These are phyloP conservation scores for Fistulinella staudtii DNA, from an alignment of 1,284 basidiomycete species.

Conservation along the genomic window DNA sequence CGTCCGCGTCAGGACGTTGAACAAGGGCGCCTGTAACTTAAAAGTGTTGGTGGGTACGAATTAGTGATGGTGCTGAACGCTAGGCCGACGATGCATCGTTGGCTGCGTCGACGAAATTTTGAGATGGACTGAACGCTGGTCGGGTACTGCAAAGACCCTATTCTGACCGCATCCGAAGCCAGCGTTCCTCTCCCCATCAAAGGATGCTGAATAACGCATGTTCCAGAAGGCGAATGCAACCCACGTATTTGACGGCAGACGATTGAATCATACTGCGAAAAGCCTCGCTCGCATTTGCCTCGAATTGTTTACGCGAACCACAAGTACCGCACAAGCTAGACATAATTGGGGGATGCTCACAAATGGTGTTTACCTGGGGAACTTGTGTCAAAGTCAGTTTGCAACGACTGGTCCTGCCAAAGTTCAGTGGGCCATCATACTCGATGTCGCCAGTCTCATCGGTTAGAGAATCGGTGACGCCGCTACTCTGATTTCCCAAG, in stretches of 20 bases:
- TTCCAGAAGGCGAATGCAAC: conserved; percentile 24
- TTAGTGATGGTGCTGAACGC: conserved; percentile 53
- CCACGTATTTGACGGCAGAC: conserved; percentile 57
- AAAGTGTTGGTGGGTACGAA: conserved; percentile 48
- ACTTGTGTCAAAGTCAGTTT: conserved; percentile 57
- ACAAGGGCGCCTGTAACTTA: conserved; percentile 44
- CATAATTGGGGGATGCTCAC: not conserved
- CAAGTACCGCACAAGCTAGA: conserved; percentile 36
- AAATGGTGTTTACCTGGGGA: conserved; percentile 36
- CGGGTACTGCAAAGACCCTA: conserved; percentile 41
- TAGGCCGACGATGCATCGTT: conserved; percentile 55
- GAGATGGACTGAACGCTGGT: conserved; percentile 49
- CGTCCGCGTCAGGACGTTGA: conserved; percentile 51
- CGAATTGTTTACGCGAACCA: conserved; percentile 34
- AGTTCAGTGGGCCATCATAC: conserved; percentile 46
- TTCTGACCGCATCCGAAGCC: conserved; percentile 45
- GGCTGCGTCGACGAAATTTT: conserved; percentile 42
- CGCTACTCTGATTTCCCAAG: not conserved
- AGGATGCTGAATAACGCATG: conserved; percentile 20
- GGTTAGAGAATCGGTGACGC: conserved; percentile 10
- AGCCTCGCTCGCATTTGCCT: conserved; percentile 38
- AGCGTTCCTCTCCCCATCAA: conserved; percentile 46
- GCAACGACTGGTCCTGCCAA: conserved; percentile 49
- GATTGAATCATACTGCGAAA: conserved; percentile 31
- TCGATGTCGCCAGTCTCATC: conserved; percentile 41